Conservation (phyloP, 139 green algal genomes). For the Diplosphaera chodatii region DNA sequence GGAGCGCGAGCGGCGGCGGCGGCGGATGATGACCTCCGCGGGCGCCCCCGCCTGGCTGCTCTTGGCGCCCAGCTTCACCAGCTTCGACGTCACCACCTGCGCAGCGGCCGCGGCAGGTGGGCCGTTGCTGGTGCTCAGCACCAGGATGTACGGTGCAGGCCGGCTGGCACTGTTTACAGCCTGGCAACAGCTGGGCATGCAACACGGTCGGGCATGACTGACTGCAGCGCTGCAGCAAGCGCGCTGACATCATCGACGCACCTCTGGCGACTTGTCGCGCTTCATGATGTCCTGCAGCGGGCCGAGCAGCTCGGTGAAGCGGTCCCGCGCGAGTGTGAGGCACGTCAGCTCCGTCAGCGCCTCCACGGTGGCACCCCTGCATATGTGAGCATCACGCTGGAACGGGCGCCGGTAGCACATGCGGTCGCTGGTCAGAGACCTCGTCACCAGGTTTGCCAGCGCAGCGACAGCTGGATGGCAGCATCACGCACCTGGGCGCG, state of each 20-base stretch:
- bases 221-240: slow-evolving; percentile 81
- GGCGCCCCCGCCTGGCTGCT: slow-evolving; percentile 45
- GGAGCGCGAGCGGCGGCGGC: slow-evolving; percentile 45
- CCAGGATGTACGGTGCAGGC: too few relatives aligned
- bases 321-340: slow-evolving; percentile 70
- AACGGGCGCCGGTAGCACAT: too few relatives aligned
- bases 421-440: too few relatives aligned
- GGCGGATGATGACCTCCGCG: slow-evolving; percentile 69
- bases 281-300: slow-evolving; percentile 79
- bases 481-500: slow-evolving; percentile 54
- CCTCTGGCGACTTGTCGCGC: slow-evolving; percentile 68
- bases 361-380: slow-evolving; percentile 64
- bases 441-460: too few relatives aligned
- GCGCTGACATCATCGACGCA: slow-evolving; percentile 37
- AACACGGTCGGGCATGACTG: too few relatives aligned
- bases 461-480: too few relatives aligned
- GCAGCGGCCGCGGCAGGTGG: too few relatives aligned
- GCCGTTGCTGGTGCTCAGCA: too few relatives aligned
- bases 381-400: too few relatives aligned
- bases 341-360: slow-evolving; percentile 65
- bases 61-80: slow-evolving; percentile 57
- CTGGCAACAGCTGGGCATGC: too few relatives aligned
- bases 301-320: slow-evolving; percentile 80
- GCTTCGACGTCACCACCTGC: slow-evolving; percentile 67
- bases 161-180: too few relatives aligned